Conservation (phyloP, 805 yeast genomes). For the Candida adriatica region DNA sequence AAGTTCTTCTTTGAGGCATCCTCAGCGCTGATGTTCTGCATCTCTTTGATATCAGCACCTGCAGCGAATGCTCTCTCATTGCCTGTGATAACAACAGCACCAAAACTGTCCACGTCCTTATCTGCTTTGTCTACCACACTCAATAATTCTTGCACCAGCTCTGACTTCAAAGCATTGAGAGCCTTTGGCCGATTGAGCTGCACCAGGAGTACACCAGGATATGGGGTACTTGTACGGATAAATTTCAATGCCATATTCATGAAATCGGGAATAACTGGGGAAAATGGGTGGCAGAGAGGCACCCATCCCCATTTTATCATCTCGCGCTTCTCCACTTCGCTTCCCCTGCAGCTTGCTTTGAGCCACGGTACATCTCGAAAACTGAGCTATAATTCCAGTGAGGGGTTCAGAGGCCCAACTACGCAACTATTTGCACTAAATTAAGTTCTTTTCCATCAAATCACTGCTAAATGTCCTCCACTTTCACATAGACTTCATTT, state of each 20-base stretch:
- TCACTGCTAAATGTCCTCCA: slow-evolving; percentile 3
- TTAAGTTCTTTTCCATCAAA: too few species aligned
- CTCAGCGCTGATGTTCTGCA: slow-evolving; percentile 32
- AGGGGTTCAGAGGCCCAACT: too few species aligned
- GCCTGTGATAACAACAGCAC: slow-evolving; percentile 44
- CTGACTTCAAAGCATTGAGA: slow-evolving; percentile 19
- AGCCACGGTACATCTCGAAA: slow-evolving; percentile 1
- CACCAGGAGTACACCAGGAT: slow-evolving; percentile 21
- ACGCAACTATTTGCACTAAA: too few species aligned
- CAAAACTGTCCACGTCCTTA: slow-evolving; percentile 28
- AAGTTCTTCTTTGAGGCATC: slow-evolving; percentile 29
- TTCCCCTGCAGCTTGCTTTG: too few species aligned
- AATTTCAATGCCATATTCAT: not conserved
- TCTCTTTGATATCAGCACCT: slow-evolving; percentile 50
- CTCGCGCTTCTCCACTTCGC: not conserved
- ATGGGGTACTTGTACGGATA: slow-evolving; percentile 14
- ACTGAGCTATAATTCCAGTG: too few species aligned
- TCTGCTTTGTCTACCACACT: slow-evolving; percentile 18
- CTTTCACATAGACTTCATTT: slow-evolving; percentile 19
- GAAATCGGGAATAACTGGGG: too few species aligned
- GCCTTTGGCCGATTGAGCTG: slow-evolving; percentile 24
- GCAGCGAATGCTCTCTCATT: slow-evolving; percentile 41
- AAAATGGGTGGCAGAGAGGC: not conserved
- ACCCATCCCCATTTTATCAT: not conserved
- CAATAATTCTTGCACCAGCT: slow-evolving; percentile 16